phyloP scores from a whole-genome alignment of 768 basidiomycete genomes.

The Tricholomella constricta region DNA sequence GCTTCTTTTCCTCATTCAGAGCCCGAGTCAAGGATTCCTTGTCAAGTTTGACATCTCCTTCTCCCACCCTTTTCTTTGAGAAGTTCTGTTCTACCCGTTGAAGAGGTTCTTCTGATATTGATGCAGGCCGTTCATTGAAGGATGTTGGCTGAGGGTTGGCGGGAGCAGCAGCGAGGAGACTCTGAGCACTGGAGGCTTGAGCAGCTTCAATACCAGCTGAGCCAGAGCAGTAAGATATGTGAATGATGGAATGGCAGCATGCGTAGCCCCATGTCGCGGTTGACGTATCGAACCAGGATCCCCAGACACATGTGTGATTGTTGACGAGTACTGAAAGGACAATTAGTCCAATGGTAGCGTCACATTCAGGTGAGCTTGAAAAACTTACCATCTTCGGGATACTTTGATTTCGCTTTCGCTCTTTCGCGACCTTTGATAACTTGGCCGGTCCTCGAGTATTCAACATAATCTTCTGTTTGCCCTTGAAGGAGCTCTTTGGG shows the following conservation, averaged over 20 bases:
- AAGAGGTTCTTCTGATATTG: conserved; percentile 25
- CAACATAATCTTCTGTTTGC: conserved; percentile 96
- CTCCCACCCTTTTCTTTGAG: conserved; percentile 78
- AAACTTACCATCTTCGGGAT: conserved; percentile 89
- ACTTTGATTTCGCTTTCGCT: conserved; percentile 87
- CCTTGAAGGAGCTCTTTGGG: conserved; percentile 92
- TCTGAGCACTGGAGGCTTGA: conserved; percentile 72
- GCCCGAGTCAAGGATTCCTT: conserved; percentile 69
- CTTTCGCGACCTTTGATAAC: conserved; percentile 91
- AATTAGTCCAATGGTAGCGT: conserved; percentile 9
- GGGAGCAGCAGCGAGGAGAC: conserved; percentile 54
- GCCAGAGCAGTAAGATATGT: conserved; percentile 92
- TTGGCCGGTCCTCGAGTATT: conserved; percentile 91
- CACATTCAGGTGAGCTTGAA: not conserved
- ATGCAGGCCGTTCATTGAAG: conserved; percentile 23
- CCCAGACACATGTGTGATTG: conserved; percentile 97
- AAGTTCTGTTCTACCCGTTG: conserved; percentile 66
- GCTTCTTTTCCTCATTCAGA: conserved; percentile 77
- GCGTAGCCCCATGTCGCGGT: conserved; percentile 87
- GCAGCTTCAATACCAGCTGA: conserved; percentile 79
- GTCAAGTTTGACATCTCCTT: conserved; percentile 79
- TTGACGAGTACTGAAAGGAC: conserved; percentile 70
- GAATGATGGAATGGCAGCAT: conserved; percentile 88
- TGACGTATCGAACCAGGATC: conserved; percentile 84
- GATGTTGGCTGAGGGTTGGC: conserved; percentile 27